Conservation (phyloP, 2,329 filamentous ascomycete genomes). For the Magnaporthiopsis rhizophila region DNA sequence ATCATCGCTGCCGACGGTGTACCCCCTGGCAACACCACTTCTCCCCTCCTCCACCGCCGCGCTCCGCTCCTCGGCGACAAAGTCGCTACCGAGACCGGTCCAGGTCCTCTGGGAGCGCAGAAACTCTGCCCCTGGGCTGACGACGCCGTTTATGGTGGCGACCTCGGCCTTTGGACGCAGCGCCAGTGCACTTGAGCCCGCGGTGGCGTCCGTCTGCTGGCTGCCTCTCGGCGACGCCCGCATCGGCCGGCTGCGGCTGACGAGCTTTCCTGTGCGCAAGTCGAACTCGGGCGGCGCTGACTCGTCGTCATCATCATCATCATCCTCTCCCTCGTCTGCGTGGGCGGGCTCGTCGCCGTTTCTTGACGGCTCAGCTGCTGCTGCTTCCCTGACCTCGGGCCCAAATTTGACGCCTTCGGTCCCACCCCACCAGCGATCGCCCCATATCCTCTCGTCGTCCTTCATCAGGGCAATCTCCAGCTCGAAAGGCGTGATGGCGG, state of each 20-base stretch:
- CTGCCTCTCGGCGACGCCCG: constrained; percentile 23
- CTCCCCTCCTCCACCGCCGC: constrained; percentile 76
- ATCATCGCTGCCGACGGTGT: constrained; percentile 59
- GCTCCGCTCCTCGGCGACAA: constrained; percentile 45
- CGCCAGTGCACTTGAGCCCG: constrained; percentile 44
- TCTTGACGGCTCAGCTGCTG: neutral
- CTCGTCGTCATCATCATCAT: constrained; percentile 44
- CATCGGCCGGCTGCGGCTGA: constrained; percentile 74
- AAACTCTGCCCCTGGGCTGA: constrained; percentile 89
- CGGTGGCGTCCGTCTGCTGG: constrained; percentile 12
- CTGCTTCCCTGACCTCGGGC: constrained; percentile 11
- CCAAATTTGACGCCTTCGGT: constrained; percentile 60
- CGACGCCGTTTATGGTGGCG: constrained; percentile 71
- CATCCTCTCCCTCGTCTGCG: too few species aligned
- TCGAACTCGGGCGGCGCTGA: constrained; percentile 87
- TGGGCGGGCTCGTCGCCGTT: too few species aligned
- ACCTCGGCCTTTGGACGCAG: constrained; percentile 56
- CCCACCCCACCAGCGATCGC: constrained; percentile 79
- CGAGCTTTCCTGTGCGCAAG: constrained; percentile 75
- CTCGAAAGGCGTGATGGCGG: constrained; percentile 93
- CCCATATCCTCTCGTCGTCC: constrained; percentile 75
- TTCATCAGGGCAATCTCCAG: constrained; percentile 67
- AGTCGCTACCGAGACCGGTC: constrained; percentile 87
- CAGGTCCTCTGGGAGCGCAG: constrained; percentile 77
- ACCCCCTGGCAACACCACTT: constrained; percentile 81